Evolutionary conservation across 805 yeast genomes (phyloP), one percentile per base, ranked within the genome.

Genomic region (Saccharomycopsis capsularis): DNA sequence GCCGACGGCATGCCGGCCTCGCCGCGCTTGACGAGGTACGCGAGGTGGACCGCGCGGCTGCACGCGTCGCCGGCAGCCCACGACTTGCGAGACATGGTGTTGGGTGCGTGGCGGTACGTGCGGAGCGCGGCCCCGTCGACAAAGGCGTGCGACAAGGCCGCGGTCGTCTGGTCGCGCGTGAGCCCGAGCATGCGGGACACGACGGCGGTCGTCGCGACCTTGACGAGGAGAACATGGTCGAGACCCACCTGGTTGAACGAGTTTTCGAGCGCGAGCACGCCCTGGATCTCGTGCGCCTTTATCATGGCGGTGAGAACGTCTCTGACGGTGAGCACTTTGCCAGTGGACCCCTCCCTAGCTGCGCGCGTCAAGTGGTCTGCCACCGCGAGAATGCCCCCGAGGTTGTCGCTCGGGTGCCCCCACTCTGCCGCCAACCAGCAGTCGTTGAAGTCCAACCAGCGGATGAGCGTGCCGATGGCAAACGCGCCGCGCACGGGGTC

Each of bases 11-110:
- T 70, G 16, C 81, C 81, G 45, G 71, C 63, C 57, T 72, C 74
- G 16, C 81, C 80, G 44, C 69, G 66, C 60, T 72, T 70, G 24
- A 76, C 81, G 48, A 73, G 65, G 50, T 72, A 70, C 3, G 72
- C 81, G 50, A 78, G 61, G 61, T 76, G 74, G 15, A 78, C 82
- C 18, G 82, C 83, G 52, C 82, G 67, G 15, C 78, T 68, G 44
- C 71, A 73, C 11, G 82, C 82, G 57, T 78, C 82, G 51, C 82
- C 83, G 13, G 83, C 83, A 24, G 83, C 83, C 83, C 83, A 78
- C 1, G 81, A 76, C 63, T 78, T 78, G 59, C 82, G 70, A 6
- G 79, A 72, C 64, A 77, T 76, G 45, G 82, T 78, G 63, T 78
- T 78, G 54, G 83, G 82, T 7, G 82, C 79, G 58, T 78, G 83